A percentile compares a stretch with the other conserved stretches of the same genome.
phyloP scores from a whole-genome alignment of 805 yeast species.

The Starmera dryadoides region DNA sequence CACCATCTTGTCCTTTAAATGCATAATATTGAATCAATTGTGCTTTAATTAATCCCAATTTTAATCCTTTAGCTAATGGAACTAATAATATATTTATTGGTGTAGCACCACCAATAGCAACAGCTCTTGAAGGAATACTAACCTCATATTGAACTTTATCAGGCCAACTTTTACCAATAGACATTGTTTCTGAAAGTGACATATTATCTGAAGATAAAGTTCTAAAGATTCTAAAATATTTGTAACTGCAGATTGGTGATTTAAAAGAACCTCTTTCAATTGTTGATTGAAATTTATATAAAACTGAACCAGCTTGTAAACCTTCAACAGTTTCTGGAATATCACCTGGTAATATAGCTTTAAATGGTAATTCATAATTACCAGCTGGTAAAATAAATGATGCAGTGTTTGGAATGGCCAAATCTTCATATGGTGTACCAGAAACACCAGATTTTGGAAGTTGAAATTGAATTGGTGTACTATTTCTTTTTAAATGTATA shows the following conservation, averaged over 20 bases:
- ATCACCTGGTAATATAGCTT: conserved; percentile 72
- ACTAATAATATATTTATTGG: conserved; percentile 64
- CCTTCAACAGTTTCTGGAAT: conserved; percentile 85
- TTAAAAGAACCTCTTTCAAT: conserved; percentile 59
- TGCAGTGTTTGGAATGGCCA: conserved; percentile 15
- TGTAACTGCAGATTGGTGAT: conserved; percentile 36
- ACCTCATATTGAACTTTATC: conserved; percentile 81
- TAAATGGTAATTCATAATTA: conserved; percentile 82
- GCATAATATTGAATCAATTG: conserved; percentile 60
- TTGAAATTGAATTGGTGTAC: conserved; percentile 18
- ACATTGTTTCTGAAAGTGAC: conserved; percentile 69
- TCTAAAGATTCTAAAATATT: conserved; percentile 71
- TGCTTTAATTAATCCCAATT: conserved; percentile 59
- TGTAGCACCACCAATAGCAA: conserved; percentile 74
- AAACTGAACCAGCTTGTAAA: conserved; percentile 65
- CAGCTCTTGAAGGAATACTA: conserved; percentile 77
- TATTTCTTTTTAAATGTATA: conserved; percentile 6
- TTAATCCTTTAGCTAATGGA: conserved; percentile 74
- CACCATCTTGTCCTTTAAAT: conserved; percentile 47
- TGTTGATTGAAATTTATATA: conserved; percentile 68
- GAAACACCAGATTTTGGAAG: conserved; percentile 21
- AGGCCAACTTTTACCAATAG: conserved; percentile 90
- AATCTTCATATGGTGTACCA: conserved; percentile 26
- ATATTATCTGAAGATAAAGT: conserved; percentile 77
- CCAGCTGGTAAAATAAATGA: conserved; percentile 50